Evolutionary conservation across 352 stramenopile genomes (phyloP), one percentile per base, ranked within the genome.

Genomic region (Pythium rishiriense): DNA sequence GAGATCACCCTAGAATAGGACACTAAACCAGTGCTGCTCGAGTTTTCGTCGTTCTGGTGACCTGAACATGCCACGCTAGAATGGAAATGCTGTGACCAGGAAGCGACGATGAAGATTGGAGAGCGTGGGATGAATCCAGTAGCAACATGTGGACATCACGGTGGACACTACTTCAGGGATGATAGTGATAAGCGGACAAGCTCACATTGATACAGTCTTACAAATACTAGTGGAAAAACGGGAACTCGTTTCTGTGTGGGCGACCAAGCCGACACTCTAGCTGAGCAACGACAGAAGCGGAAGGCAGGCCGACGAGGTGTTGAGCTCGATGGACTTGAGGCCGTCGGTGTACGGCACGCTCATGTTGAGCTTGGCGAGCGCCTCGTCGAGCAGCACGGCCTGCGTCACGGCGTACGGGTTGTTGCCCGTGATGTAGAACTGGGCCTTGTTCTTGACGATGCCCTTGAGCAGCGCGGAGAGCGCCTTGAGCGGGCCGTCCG

Each of bases 201-300:
- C 35, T 41, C 35, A 41, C 35, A 41, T 41, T 41, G 5, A 41
- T 17, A 41, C 35, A 41, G 6, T 41, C 4, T 41, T 41, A 17
- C 12, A 41, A 14, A 41, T 17, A 41, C n/a, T n/a, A n/a, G n/a
- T n/a, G 35, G 11, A 17, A 41, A 9, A 19, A 41, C 35, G n/a
- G n/a, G n/a, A n/a, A n/a, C n/a, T n/a, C n/a, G n/a, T n/a, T 35
- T 35, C 5, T 35, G 10, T 35, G 31, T 10, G 31, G 31, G 31
- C 5, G 31, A n/a, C n/a, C n/a, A n/a, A n/a, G n/a, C n/a, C n/a
- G n/a, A 35, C 5, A 35, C 10, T 14, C 17, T 41, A 41, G 35
- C 12, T 41, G 22, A 55, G 90, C 75, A 68, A 98, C 98, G 43
- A 78, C 68, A 74, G 97, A 81, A 67, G 89, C 87, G 79, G 96